Evolutionary conservation across 768 basidiomycete species (phyloP).

Genomic region (Trametes maxima): DNA sequence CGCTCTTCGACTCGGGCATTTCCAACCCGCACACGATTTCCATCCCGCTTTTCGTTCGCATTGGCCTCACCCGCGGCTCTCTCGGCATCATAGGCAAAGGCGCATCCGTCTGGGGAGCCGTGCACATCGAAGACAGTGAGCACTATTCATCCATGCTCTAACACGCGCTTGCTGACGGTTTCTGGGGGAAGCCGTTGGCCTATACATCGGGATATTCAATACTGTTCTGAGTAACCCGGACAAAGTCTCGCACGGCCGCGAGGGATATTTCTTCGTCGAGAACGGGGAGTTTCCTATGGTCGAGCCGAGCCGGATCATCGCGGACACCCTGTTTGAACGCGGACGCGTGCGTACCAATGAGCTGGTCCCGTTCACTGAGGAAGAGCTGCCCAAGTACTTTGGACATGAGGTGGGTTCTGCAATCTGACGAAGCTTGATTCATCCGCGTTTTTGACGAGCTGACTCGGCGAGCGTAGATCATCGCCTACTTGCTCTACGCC

Average conservation of each 20-base stretch:
- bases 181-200: not conserved
- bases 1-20: slow-evolving; percentile 52
- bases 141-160: not conserved
- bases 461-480: not conserved
- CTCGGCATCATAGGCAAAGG: slow-evolving; percentile 58
- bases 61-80: slow-evolving; percentile 46
- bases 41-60: slow-evolving; percentile 48
- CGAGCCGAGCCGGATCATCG: slow-evolving; percentile 37
- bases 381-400: slow-evolving; percentile 43
- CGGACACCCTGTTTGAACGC: slow-evolving; percentile 33
- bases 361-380: slow-evolving; percentile 44
- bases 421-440: too few relatives aligned
- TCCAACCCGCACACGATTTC: slow-evolving; percentile 53
- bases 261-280: slow-evolving; percentile 37
- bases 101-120: slow-evolving; percentile 57
- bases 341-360: slow-evolving; percentile 33
- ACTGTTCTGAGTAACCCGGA: slow-evolving; percentile 29
- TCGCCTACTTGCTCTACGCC: not conserved
- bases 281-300: slow-evolving; percentile 30
- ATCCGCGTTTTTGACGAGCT: too few relatives aligned
- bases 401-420: not conserved
- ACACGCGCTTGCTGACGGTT: not conserved
- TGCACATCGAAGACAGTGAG: slow-evolving; percentile 43
- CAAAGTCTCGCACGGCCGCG: slow-evolving; percentile 34
- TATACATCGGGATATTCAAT: slow-evolving; percentile 36